Evolutionary conservation across 208 protist genomes (phyloP), one percentile per base, ranked within the genome.

Genomic region (Borovskyia barvae): DNA sequence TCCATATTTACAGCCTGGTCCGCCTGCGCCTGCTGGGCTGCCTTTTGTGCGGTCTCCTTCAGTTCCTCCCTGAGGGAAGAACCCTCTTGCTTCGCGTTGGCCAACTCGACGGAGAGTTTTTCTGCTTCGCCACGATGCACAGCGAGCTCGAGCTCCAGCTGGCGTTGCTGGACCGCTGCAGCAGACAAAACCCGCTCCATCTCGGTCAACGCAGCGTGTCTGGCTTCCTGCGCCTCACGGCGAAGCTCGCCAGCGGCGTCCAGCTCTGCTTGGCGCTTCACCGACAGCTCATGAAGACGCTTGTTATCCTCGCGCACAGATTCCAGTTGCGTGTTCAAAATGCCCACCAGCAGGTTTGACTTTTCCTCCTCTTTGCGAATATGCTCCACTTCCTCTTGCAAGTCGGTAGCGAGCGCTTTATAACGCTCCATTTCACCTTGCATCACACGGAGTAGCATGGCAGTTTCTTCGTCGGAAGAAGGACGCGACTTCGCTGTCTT

Each of bases 311-410:
- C 89, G 28, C 85, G 79, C 8, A 81, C 61, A 5, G 80, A 47
- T 36, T 95, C 87, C 26, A 95, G 75, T 63, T 95, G 89, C 24
- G 80, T 80, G 73, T 93, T 95, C 8, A 95, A 58, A 12, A 95
- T 60, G 32, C 71, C 81, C n/a, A 93, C 64, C 5, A 95, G 67
- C 33, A 95, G 74, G 39, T 80, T 89, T 15, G 76, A 77, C 72
- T 92, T 93, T 63, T 93, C 84, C 32, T 95, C 85, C 63, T 95
- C 85, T 2, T 75, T 75, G 26, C 69, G 77, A 42, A 82, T 88
- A 40, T 66, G 68, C 1, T 86, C 75, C 11, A 92, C 41, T 17
- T 83, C 73, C 42, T 64, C 50, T 61, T 92, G 82, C 55, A 92
- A 66, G 45, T 72, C 36, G 17, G 77, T 60, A 24, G 66, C 69